These are phyloP conservation scores for Sparassis latifolia DNA, from an alignment of 1,284 basidiomycete genomes.

Conservation along the genomic window DNA sequence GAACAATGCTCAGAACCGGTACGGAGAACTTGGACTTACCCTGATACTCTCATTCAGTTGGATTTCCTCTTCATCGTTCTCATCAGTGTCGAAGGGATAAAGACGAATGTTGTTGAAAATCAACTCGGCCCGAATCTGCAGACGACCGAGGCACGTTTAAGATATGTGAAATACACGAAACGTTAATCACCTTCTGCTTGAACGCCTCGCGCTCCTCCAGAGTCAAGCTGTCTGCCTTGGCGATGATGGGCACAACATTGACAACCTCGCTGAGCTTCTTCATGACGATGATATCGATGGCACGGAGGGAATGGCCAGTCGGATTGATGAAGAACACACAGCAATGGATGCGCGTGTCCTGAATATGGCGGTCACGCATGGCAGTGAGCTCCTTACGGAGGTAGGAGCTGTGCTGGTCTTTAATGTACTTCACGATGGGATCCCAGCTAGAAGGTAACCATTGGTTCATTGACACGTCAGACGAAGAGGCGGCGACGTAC, in stretches of 20 bases:
- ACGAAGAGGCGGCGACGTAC: slow-evolving; percentile 36
- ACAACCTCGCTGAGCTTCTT: slow-evolving; percentile 98
- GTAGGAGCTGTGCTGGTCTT: slow-evolving; percentile 98
- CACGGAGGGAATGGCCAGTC: slow-evolving; percentile 86
- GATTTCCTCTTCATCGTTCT: slow-evolving; percentile 89
- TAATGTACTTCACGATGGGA: slow-evolving; percentile 97
- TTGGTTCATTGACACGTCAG: background rate
- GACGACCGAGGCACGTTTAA: background rate
- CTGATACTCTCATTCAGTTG: slow-evolving; percentile 89
- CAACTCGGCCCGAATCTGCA: slow-evolving; percentile 87
- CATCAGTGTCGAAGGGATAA: slow-evolving; percentile 97
- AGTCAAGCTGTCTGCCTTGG: slow-evolving; percentile 95
- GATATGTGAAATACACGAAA: background rate
- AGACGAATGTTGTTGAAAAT: slow-evolving; percentile 89
- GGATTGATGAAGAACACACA: slow-evolving; percentile 98
- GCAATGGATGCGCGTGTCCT: slow-evolving; percentile 98
- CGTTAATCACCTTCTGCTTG: slow-evolving; percentile 71
- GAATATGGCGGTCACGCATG: slow-evolving; percentile 96
- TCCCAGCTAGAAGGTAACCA: slow-evolving; percentile 71
- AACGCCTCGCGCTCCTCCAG: slow-evolving; percentile 89
- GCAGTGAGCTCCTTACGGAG: slow-evolving; percentile 98
- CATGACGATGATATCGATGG: slow-evolving; percentile 97
- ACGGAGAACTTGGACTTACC: slow-evolving; percentile 38
- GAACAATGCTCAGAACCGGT: background rate
- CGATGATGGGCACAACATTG: slow-evolving; percentile 98